A percentile compares a stretch with the other conserved stretches of the same genome.
Conservation (phyloP, 2,329 filamentous ascomycete species). For the Fusarium coicis region DNA sequence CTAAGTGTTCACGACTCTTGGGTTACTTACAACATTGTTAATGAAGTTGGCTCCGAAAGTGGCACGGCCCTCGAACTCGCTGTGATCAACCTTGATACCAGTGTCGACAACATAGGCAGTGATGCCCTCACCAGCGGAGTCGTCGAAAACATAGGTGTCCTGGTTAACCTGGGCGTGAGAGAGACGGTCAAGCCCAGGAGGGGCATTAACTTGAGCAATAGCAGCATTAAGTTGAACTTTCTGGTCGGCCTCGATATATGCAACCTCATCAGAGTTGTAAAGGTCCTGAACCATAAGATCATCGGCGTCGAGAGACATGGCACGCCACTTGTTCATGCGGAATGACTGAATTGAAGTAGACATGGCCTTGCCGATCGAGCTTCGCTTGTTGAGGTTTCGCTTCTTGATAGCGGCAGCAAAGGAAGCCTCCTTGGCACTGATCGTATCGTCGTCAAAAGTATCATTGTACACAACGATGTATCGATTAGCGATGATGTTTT, state of each 20-base stretch:
- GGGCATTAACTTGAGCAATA: conserved; percentile 63
- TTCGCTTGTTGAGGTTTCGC: conserved; percentile 66
- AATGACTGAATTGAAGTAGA: conserved; percentile 60
- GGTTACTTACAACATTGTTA: conserved; percentile 54
- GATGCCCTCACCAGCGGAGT: conserved; percentile 63
- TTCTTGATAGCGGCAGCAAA: conserved; percentile 63
- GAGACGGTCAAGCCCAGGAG: conserved; percentile 64
- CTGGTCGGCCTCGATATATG: conserved; percentile 65
- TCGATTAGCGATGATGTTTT: conserved; percentile 62
- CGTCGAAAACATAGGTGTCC: conserved; percentile 59
- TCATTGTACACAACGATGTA: conserved; percentile 75
- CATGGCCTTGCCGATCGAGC: conserved; percentile 57
- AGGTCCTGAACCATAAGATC: conserved; percentile 62
- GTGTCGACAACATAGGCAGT: conserved; percentile 74
- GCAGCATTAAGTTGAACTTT: conserved; percentile 56
- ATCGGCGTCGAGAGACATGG: conserved; percentile 64
- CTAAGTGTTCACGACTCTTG: neutral
- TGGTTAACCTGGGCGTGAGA: conserved; percentile 55
- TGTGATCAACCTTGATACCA: conserved; percentile 67
- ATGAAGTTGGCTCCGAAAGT: conserved; percentile 64
- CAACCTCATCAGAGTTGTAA: conserved; percentile 59
- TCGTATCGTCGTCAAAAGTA: conserved; percentile 58
- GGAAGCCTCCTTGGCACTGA: conserved; percentile 61
- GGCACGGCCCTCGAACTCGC: conserved; percentile 67
- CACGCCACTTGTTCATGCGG: conserved; percentile 62